Conservation (phyloP, 495 filamentous ascomycete species). For the Podospora appendiculata region DNA sequence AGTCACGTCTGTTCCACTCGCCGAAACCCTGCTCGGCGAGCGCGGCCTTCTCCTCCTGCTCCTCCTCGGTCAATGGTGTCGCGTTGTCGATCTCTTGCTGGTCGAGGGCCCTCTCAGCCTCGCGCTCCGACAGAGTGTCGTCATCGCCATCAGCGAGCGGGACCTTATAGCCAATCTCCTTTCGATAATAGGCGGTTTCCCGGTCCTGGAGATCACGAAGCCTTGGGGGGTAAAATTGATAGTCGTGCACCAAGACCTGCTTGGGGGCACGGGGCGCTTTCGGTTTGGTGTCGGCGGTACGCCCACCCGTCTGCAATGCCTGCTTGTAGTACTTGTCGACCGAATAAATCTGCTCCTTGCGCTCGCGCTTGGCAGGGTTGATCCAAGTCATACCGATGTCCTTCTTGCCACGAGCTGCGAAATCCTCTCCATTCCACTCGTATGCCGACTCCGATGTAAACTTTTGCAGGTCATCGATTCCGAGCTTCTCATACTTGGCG, state of each 20-base stretch:
- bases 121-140: constrained; percentile 71
- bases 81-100: constrained; percentile 92
- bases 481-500: constrained; percentile 93
- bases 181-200: constrained; percentile 92
- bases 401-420: constrained; percentile 75
- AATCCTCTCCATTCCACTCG: constrained; percentile 97
- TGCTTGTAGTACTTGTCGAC: constrained; percentile 99
- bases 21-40: constrained; percentile 82
- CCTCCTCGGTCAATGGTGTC: constrained; percentile 79
- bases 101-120: constrained; percentile 80
- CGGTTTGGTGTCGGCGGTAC: constrained; percentile 81
- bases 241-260: constrained; percentile 86
- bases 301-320: constrained; percentile 75
- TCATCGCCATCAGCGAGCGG: constrained; percentile 78
- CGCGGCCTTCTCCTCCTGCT: constrained; percentile 71
- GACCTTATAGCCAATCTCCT: constrained; percentile 90
- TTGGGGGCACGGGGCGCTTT: constrained; percentile 95
- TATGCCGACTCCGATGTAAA: constrained; percentile 96
- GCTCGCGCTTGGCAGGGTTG: constrained; percentile 95
- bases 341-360: constrained; percentile 95
- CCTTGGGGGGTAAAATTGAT: constrained; percentile 86
- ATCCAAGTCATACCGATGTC: constrained; percentile 96
- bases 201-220: constrained; percentile 88
- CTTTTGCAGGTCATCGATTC: constrained; percentile 95
- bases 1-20: constrained; percentile 93